Percentiles rank a stretch among this genome's conserved stretches.
These are phyloP conservation scores for Incumbomyces delicatus DNA, from an alignment of 2,329 filamentous ascomycete genomes.

Conservation along the genomic window DNA sequence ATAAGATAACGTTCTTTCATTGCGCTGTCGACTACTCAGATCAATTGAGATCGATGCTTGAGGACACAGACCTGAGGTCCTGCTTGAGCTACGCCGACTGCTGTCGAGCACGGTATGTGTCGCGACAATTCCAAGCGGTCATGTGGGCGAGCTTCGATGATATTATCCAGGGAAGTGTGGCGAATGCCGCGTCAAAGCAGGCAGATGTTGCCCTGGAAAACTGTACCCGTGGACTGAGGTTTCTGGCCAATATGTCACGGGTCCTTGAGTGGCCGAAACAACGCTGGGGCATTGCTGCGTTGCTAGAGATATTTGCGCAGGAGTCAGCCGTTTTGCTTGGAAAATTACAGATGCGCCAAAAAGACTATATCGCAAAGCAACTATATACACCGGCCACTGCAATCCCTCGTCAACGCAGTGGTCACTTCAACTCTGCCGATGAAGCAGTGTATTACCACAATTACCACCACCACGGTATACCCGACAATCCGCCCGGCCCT, in stretches of 20 bases:
- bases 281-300: constrained; percentile 17
- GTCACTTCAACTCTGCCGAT: not conserved
- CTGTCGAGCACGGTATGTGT: constrained; percentile 66
- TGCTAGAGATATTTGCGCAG: constrained; percentile 18
- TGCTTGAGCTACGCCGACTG: constrained; percentile 84
- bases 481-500: no score
- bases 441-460: not conserved
- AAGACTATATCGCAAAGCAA: constrained; percentile 5
- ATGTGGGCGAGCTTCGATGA: constrained; percentile 44
- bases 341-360: constrained; percentile 15
- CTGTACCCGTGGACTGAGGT: constrained; percentile 14
- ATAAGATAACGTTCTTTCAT: constrained; percentile 74
- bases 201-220: constrained; percentile 13
- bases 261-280: constrained; percentile 18
- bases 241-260: constrained; percentile 16
- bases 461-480: no score
- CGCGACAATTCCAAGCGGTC: constrained; percentile 47
- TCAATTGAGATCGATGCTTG: constrained; percentile 59
- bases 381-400: not conserved
- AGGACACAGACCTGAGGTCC: constrained; percentile 48
- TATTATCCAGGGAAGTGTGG: constrained; percentile 23
- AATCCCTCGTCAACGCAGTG: not conserved
- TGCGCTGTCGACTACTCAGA: constrained; percentile 74
- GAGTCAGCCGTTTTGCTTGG: constrained; percentile 20
- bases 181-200: constrained; percentile 6